phyloP scores from a whole-genome alignment of 345 rosid species.

The Balakata baccata region DNA sequence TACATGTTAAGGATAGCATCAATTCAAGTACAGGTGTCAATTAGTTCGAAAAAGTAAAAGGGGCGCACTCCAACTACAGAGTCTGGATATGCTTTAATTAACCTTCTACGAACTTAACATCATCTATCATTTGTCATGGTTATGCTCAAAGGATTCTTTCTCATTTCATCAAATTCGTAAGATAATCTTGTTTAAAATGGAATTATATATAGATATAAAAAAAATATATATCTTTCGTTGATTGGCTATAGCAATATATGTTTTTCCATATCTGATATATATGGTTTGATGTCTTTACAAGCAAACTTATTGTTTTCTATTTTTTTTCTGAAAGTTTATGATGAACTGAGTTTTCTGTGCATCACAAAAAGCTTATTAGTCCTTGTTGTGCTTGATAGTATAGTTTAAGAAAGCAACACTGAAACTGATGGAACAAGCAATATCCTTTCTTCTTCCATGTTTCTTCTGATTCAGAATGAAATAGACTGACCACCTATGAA shows the following conservation, averaged over 20 bases:
- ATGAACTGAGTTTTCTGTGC: background rate
- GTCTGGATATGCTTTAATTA: too few relatives aligned
- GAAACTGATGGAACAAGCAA: constrained; percentile 14
- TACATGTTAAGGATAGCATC: too few relatives aligned
- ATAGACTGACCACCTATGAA: constrained; percentile 27
- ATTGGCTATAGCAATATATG: background rate
- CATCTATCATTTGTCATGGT: too few relatives aligned
- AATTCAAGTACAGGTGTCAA: too few relatives aligned
- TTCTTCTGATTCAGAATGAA: constrained; percentile 12
- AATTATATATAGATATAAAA: too few relatives aligned
- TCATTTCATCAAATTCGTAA: background rate
- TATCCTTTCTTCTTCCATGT: background rate
- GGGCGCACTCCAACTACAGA: too few relatives aligned
- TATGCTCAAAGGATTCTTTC: too few relatives aligned
- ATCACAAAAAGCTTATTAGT: background rate
- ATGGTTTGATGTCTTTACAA: too few relatives aligned
- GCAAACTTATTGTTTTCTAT: too few relatives aligned
- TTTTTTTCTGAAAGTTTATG: too few relatives aligned
- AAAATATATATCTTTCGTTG: background rate
- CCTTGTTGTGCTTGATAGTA: constrained; percentile 1
- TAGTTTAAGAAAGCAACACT: constrained; percentile 9
- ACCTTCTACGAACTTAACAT: too few relatives aligned
- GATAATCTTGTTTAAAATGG: background rate
- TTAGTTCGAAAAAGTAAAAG: too few relatives aligned
- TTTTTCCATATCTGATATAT: background rate